Conservation (phyloP, 768 basidiomycete genomes). For the Boletus barrowsii region DNA sequence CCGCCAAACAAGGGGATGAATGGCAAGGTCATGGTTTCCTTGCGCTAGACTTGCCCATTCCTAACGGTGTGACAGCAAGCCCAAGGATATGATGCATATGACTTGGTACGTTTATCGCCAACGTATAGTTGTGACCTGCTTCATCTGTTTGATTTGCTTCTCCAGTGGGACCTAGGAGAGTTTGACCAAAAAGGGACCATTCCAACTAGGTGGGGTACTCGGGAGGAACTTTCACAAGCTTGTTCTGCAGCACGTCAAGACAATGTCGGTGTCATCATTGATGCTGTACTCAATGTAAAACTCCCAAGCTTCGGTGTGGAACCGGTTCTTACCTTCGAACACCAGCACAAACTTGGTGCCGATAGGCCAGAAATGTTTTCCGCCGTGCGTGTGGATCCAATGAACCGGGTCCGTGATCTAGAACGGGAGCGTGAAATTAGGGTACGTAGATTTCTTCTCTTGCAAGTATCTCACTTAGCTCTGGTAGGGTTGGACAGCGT, state of each 20-base stretch:
- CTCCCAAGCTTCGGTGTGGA: background rate
- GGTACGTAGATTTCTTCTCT: constrained; percentile 36
- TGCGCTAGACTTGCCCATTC: background rate
- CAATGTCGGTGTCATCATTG: constrained; percentile 75
- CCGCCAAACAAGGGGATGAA: constrained; percentile 77
- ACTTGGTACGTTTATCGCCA: constrained; percentile 51
- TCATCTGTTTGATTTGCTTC: background rate
- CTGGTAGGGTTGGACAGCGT: constrained; percentile 78
- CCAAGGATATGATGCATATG: constrained; percentile 84
- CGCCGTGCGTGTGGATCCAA: constrained; percentile 67
- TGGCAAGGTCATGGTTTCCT: constrained; percentile 38
- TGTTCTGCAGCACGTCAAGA: constrained; percentile 63
- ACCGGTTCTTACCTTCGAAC: constrained; percentile 5
- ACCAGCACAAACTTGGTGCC: constrained; percentile 80
- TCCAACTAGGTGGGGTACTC: constrained; percentile 84
- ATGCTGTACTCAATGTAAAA: constrained; percentile 84
- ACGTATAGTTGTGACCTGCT: background rate
- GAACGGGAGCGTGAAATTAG: constrained; percentile 64
- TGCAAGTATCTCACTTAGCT: background rate
- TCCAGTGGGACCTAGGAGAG: constrained; percentile 85
- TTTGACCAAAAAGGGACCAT: constrained; percentile 72
- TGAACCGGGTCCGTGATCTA: constrained; percentile 61
- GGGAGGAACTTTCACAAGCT: constrained; percentile 70
- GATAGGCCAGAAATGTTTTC: constrained; percentile 68
- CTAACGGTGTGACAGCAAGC: constrained; percentile 45